Evolutionary conservation across 1,284 basidiomycete genomes (phyloP), one percentile per base, ranked within the genome.

Genomic region (Rhizoctonia solani): DNA sequence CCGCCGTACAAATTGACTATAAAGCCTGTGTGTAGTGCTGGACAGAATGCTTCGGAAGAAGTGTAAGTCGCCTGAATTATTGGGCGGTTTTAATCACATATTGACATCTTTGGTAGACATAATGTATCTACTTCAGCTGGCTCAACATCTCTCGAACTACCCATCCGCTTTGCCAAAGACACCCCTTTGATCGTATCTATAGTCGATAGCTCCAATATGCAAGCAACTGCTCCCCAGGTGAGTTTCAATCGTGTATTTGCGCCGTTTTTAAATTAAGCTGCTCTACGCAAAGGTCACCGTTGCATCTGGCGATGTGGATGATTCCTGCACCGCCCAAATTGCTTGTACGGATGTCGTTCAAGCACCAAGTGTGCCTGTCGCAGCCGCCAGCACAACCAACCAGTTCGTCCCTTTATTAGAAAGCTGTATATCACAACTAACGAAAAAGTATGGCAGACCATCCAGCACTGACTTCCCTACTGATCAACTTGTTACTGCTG

Each of bases 1-100:
- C 74, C 74, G 0, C 86, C 87, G 4, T 89, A 86, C 79, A 84
- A 85, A 74, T 71, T 90, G 70, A 77, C 86, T 73, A 73, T 87
- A 65, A 67, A 54, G 42, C 68, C 68, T 16, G 63, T 27, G 21
- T 69, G 68, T 44, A 49, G 52, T 16, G 66, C 56, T 37, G 66
- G 53, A 16, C 46, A 55, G 34, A 46, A 67, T 19, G 66, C 47
- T 14, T 30, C 52, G 5, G 61, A 46, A n/a, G 50, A 66, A 46
- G 25, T 42, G 61, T 52, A 4, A 25, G 23, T 13, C 32, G 9
- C 44, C 27, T 21, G 5, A 46, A 19, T 46, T 9, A 9, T 9
- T 46, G 19, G 6, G 19, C 37, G 8, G 37, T 39, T 46, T 21
- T 46, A 46, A 46, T 46, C 44, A 46, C 37, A 46, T 9, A 25